phyloP scores from a whole-genome alignment of 179 eudicot species.

The Actinidia arguta region DNA sequence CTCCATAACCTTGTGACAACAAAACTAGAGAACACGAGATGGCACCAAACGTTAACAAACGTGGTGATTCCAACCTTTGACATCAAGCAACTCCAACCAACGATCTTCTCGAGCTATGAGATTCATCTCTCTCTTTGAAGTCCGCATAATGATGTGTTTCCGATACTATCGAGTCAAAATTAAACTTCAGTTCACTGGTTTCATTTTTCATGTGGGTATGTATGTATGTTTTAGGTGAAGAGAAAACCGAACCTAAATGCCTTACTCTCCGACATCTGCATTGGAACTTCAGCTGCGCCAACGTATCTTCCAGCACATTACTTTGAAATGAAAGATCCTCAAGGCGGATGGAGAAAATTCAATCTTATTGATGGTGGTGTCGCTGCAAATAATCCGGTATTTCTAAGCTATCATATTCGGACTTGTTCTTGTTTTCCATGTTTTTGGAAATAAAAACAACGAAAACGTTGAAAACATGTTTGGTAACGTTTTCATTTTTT shows the following conservation, averaged over 20 bases:
- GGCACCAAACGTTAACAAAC: slow-evolving; percentile 44
- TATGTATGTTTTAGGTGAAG: slow-evolving; percentile 39
- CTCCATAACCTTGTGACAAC: slow-evolving; percentile 33
- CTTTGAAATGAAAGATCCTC: slow-evolving; percentile 31
- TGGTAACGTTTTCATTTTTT: no score
- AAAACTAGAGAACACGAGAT: slow-evolving; percentile 28
- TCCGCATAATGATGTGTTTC: no score
- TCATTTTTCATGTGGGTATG: no score
- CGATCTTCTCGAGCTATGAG: slow-evolving; percentile 48
- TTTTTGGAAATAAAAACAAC: no score
- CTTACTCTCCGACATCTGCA: slow-evolving; percentile 44
- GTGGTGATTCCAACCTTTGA: slow-evolving; percentile 56
- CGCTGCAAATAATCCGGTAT: slow-evolving; percentile 53
- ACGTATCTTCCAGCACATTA: slow-evolving; percentile 42
- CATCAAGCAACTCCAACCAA: slow-evolving; percentile 44
- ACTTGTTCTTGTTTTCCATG: no score
- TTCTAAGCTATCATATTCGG: background rate
- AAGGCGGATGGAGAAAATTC: slow-evolving; percentile 39
- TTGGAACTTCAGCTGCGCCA: slow-evolving; percentile 57
- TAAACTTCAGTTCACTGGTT: no score
- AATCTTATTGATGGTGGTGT: slow-evolving; percentile 64
- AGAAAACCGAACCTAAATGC: slow-evolving; percentile 37
- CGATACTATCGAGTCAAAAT: no score
- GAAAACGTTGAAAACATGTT: no score
- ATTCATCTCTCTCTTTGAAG: slow-evolving; percentile 14